A percentile compares a stretch with the other conserved stretches of the same genome.
Conservation (phyloP, 2,329 filamentous ascomycete genomes). For the Ploettnerulaceae sp. region DNA sequence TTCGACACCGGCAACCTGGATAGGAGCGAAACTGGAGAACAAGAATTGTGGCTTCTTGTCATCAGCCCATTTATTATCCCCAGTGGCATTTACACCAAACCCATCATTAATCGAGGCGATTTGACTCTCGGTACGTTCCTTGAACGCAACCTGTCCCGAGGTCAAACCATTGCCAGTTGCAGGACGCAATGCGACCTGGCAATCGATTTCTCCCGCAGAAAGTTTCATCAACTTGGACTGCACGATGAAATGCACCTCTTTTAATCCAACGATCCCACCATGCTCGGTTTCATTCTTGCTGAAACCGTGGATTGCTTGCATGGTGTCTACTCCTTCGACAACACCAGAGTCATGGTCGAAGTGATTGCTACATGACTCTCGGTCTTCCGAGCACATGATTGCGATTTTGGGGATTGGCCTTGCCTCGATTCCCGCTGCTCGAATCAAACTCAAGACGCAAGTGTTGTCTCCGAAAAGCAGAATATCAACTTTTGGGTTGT, state of each 20-base stretch:
- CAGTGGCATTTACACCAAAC: not conserved
- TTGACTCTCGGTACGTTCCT: not conserved
- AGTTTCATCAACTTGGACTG: conserved; percentile 10
- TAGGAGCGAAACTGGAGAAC: conserved; percentile 11
- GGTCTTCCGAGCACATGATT: not conserved
- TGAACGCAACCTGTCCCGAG: not conserved
- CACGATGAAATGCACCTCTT: conserved; percentile 1
- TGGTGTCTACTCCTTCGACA: conserved; percentile 3
- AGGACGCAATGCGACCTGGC: conserved; percentile 1
- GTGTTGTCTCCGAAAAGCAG: conserved; percentile 13
- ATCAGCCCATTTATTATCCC: conserved; percentile 7
- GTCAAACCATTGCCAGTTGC: conserved; percentile 12
- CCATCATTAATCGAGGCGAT: not conserved
- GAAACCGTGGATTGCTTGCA: conserved; percentile 14
- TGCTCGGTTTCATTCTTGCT: not conserved
- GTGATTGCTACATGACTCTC: conserved; percentile 7
- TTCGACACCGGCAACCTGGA: not conserved
- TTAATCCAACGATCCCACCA: not conserved
- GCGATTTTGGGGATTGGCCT: conserved; percentile 7
- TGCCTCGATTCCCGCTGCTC: not conserved
- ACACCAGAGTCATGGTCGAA: not conserved
- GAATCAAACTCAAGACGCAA: conserved; percentile 5
- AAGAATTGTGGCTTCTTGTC: conserved; percentile 13
- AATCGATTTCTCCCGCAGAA: conserved; percentile 1
- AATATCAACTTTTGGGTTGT: conserved; percentile 5